phyloP scores from a whole-genome alignment of 2,329 filamentous ascomycete genomes.

The Fusarium sp. region DNA sequence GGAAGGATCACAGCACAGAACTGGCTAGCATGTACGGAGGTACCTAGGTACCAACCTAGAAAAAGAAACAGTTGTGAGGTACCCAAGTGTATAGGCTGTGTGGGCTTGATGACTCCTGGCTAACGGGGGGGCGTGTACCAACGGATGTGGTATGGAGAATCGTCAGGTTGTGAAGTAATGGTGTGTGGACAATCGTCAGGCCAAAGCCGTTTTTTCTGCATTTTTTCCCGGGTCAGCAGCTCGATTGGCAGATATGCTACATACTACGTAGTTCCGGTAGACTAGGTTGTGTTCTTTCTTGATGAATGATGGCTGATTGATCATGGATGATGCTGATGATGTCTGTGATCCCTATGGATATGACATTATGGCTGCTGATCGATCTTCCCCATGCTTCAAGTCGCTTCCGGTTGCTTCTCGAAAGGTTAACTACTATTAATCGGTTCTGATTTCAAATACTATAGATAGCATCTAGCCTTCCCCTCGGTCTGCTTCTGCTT shows the following conservation, averaged over 20 bases:
- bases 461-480: no score
- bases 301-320: conserved; percentile 34
- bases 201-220: conserved; percentile 35
- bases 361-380: conserved; percentile 35
- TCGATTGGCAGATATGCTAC: conserved; percentile 16
- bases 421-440: neutral
- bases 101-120: conserved; percentile 17
- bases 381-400: conserved; percentile 33
- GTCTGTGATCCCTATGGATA: conserved; percentile 17
- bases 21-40: conserved; percentile 19
- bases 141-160: conserved; percentile 15
- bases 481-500: neutral
- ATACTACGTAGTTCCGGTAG: conserved; percentile 17
- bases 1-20: conserved; percentile 3
- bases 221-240: conserved; percentile 35
- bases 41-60: conserved; percentile 19
- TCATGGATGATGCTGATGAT: conserved; percentile 41
- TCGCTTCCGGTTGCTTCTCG: conserved; percentile 29
- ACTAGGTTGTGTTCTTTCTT: conserved; percentile 15
- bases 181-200: conserved; percentile 32
- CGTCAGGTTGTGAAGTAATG: conserved; percentile 26
- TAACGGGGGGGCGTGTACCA: conserved; percentile 7
- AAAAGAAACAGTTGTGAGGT: conserved; percentile 31
- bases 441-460: conserved; percentile 36
- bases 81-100: conserved; percentile 30